Conservation (phyloP, 2,329 filamentous ascomycete species). For the Salinomyces thailandicus region DNA sequence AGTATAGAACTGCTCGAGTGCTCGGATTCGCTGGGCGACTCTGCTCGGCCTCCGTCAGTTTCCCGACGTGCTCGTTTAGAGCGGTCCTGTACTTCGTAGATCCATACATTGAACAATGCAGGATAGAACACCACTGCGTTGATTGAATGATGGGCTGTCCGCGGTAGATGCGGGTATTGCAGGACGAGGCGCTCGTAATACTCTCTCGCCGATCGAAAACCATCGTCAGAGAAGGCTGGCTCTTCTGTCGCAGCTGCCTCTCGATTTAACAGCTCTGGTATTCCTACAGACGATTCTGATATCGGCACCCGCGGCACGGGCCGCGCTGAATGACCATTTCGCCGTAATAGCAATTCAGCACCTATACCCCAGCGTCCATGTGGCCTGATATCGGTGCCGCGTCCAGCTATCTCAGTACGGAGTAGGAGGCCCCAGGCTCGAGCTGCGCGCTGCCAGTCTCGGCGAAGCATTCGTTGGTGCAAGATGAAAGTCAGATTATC, state of each 20-base stretch:
- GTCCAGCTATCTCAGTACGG: conserved; percentile 47
- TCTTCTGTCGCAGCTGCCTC: neutral
- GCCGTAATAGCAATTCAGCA: conserved; percentile 68
- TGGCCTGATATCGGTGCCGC: conserved; percentile 55
- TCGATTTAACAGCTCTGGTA: neutral
- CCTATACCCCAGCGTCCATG: conserved; percentile 72
- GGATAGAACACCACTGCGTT: conserved; percentile 71
- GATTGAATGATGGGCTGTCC: conserved; percentile 43
- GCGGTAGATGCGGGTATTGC: conserved; percentile 60
- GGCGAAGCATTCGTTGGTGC: conserved; percentile 59
- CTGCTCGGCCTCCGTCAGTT: conserved; percentile 1
- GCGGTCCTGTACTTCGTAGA: conserved; percentile 57
- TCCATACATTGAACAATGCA: conserved; percentile 68
- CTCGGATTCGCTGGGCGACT: neutral
- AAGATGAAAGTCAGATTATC: conserved; percentile 58
- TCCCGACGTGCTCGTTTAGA: conserved; percentile 39
- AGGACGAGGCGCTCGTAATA: conserved; percentile 74
- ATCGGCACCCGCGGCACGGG: neutral
- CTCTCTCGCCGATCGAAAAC: conserved; percentile 47
- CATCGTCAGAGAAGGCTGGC: conserved; percentile 24
- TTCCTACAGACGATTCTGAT: neutral
- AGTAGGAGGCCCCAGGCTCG: conserved; percentile 66
- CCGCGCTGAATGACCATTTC: conserved; percentile 10
- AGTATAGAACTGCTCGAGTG: conserved; percentile 2
- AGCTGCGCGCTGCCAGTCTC: conserved; percentile 61